Base-by-base conservation (phyloP, 2,329 filamentous ascomycete genomes). In the Ceratocystis diversiconidia region DNA sequence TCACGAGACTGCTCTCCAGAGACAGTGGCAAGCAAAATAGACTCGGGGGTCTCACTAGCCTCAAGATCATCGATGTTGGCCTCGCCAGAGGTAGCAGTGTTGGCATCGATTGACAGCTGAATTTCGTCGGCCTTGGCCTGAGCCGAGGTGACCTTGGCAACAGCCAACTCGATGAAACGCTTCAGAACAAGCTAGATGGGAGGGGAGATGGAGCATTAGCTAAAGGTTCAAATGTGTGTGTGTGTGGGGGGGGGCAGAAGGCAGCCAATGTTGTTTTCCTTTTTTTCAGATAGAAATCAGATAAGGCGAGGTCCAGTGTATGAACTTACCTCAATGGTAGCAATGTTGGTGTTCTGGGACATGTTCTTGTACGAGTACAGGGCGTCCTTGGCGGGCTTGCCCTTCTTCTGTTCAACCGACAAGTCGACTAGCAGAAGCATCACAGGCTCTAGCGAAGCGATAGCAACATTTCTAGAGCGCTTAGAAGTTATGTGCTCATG, bases 291-390 rank as follows among this genome's bases (percentile, higher is more conserved):
- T 25, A 48, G n/a, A 8, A 48, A 19, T 5, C n/a, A 41, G n/a
- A 28, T 43, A 43, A 25, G 60, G 60, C 1, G n/a, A 25, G 3
- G 36, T 3, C 41, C 10, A 4, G 44, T 17, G 10, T 15, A n/a
- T 64, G 19, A 19, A 41, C 66, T 36, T 67, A 67, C 88, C 85
- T 97, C 94, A 75, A 99, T 99, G 68, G 94, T 99, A 72, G 85
- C 91, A 71, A 99, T 91, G 75, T 97, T 97, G 72, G 92, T 96
- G 80, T 99, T 99, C 77, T 99, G 94, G 65, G 92, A 92, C 71
- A 96, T 97, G 77, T 99, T 99, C 83, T 99, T 99, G 84, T 99
- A 99, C 77, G 96, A 94, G 77, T 97, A 99, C 61, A 99, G 83
- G 68, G 94, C 94, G 79, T 99, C 94, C 83, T 99, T 99, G 76